Evolutionary conservation across 805 yeast species (phyloP).

Genomic region (Alloascoidea africana): DNA sequence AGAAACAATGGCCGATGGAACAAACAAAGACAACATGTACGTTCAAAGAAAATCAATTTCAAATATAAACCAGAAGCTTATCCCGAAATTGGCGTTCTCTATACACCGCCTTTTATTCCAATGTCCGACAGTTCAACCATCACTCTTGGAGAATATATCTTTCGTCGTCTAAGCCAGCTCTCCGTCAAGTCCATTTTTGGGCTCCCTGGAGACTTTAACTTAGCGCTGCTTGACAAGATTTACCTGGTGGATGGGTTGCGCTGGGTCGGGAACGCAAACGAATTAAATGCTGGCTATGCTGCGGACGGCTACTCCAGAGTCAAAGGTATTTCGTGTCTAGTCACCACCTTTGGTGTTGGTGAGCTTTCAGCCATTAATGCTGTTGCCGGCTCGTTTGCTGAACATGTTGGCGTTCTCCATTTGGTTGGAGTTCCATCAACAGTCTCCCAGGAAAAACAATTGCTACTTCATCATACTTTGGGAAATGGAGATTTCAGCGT

Average conservation of each 20-base stretch:
- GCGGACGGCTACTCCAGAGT: conserved; percentile 73
- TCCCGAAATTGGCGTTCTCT: too few relatives aligned
- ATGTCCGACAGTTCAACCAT: too few relatives aligned
- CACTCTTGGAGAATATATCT: conserved; percentile 55
- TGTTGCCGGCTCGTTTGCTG: conserved; percentile 70
- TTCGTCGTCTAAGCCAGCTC: conserved; percentile 58
- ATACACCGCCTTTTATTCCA: too few relatives aligned
- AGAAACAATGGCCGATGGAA: too few relatives aligned
- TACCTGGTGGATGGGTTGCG: conserved; percentile 59
- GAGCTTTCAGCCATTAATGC: conserved; percentile 67
- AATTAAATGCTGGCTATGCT: conserved; percentile 66
- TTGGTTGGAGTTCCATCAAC: conserved; percentile 70
- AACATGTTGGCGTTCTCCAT: conserved; percentile 65
- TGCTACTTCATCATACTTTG: conserved; percentile 57
- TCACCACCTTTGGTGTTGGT: conserved; percentile 78
- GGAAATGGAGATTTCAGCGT: conserved; percentile 64
- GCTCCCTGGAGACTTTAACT: conserved; percentile 73
- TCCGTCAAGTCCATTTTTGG: conserved; percentile 60
- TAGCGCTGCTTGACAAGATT: conserved; percentile 54
- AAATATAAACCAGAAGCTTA: too few relatives aligned
- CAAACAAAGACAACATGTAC: too few relatives aligned
- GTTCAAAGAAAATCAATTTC: too few relatives aligned
- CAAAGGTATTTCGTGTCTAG: conserved; percentile 50
- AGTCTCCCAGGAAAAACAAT: conserved; percentile 48
- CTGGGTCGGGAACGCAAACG: conserved; percentile 81